Percentiles rank a stretch among this genome's conserved stretches.
These are phyloP conservation scores for Ottelia alismoides DNA, from an alignment of 106 monocot genomes.

Conservation along the genomic window DNA sequence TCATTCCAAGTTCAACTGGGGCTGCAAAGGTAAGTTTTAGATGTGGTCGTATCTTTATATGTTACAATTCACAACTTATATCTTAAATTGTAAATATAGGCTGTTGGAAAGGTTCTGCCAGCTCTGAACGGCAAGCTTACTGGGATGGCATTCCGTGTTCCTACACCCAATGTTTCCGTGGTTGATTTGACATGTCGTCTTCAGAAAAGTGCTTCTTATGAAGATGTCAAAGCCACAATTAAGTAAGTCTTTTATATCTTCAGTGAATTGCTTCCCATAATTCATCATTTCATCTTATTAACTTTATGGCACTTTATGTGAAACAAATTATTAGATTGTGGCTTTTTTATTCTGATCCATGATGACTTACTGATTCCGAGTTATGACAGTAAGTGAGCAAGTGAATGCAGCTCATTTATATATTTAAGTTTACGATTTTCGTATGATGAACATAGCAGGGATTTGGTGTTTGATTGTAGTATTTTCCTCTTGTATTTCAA, in stretches of 20 bases:
- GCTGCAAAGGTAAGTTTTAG: conserved; percentile 66
- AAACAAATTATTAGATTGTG: too few species aligned
- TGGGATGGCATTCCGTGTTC: conserved; percentile 97
- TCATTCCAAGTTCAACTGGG: conserved; percentile 97
- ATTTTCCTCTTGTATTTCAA: too few species aligned
- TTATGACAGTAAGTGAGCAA: too few species aligned
- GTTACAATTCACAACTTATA: too few species aligned
- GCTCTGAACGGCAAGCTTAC: conserved; percentile 93
- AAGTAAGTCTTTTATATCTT: conserved; percentile 33
- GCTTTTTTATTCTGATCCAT: too few species aligned
- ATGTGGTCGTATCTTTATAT: not conserved
- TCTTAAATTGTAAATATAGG: conserved; percentile 21
- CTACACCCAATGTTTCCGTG: conserved; percentile 94
- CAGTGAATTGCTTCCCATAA: not conserved
- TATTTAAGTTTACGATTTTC: too few species aligned
- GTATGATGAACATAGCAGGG: too few species aligned
- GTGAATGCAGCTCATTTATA: too few species aligned
- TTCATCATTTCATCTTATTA: too few species aligned
- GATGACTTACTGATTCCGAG: too few species aligned
- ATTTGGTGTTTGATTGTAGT: too few species aligned
- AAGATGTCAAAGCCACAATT: conserved; percentile 83
- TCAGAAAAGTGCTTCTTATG: conserved; percentile 82
- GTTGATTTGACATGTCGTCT: conserved; percentile 95
- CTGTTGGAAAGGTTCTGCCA: conserved; percentile 95
- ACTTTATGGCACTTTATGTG: too few species aligned